Evolutionary conservation across 2,329 filamentous ascomycete genomes (phyloP).

Genomic region (Calonectria multiphialidica): DNA sequence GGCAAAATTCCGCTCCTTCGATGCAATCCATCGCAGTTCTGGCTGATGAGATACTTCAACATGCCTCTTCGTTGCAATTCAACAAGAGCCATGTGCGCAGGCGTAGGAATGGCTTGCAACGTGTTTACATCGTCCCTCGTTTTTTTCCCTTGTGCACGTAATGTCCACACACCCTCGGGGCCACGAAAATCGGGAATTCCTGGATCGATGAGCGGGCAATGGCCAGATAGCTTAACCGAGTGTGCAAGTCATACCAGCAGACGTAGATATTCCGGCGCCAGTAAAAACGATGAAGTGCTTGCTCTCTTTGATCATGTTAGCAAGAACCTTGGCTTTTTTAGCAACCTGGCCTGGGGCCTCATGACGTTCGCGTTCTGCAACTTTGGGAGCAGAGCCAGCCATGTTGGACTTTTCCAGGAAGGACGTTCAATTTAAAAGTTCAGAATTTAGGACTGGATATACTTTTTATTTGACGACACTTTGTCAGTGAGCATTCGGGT

Average conservation of each 20-base stretch:
- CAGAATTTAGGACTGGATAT: too few relatives aligned
- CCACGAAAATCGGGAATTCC: conserved; percentile 63
- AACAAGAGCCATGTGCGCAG: conserved; percentile 60
- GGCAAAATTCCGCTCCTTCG: conserved; percentile 59
- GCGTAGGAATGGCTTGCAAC: conserved; percentile 58
- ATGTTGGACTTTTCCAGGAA: conserved; percentile 4
- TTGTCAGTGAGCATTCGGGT: neutral
- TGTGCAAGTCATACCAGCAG: conserved; percentile 49
- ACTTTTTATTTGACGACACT: neutral
- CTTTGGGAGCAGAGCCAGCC: conserved; percentile 28
- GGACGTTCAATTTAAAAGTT: too few relatives aligned
- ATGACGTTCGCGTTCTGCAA: conserved; percentile 28
- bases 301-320: conserved; percentile 52
- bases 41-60: conserved; percentile 58
- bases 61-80: conserved; percentile 55
- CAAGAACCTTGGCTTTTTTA: conserved; percentile 52
- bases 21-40: conserved; percentile 56
- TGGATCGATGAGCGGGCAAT: conserved; percentile 16
- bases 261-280: conserved; percentile 60
- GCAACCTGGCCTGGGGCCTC: conserved; percentile 32
- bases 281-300: conserved; percentile 62
- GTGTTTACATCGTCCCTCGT: conserved; percentile 50
- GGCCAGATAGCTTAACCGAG: accelerated
- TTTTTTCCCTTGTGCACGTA: conserved; percentile 55
- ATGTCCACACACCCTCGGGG: conserved; percentile 59